These are phyloP conservation scores for Penicillium sp. DNA, from an alignment of 2,329 filamentous ascomycete species.

Conservation along the genomic window DNA sequence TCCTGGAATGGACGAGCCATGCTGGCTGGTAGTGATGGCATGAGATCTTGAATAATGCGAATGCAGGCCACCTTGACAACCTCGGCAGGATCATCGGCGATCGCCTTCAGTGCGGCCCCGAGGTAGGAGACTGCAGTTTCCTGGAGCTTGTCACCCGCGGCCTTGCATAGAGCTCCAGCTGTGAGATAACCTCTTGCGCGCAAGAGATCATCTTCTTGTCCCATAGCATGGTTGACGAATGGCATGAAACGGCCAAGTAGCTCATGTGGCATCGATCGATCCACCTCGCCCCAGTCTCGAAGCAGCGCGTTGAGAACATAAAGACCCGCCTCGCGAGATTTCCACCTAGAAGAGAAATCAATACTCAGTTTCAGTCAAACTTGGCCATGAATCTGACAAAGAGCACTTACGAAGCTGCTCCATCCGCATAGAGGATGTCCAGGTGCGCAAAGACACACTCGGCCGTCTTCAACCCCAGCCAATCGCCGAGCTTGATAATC, in stretches of 20 bases:
- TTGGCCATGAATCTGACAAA: neutral
- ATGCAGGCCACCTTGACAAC: slow-evolving; percentile 90
- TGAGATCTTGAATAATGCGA: slow-evolving; percentile 69
- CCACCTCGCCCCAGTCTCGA: slow-evolving; percentile 73
- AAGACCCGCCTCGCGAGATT: slow-evolving; percentile 70
- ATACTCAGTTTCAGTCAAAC: slow-evolving; percentile 2
- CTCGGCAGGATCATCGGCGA: slow-evolving; percentile 70
- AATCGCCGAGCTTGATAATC: slow-evolving; percentile 86
- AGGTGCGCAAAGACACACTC: slow-evolving; percentile 75
- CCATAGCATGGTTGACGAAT: slow-evolving; percentile 72
- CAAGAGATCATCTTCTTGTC: slow-evolving; percentile 65
- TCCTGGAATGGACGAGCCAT: slow-evolving; percentile 55
- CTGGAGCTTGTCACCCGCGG: slow-evolving; percentile 52
- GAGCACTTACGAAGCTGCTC: slow-evolving; percentile 30
- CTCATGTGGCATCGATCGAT: slow-evolving; percentile 62
- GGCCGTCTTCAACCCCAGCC: slow-evolving; percentile 69
- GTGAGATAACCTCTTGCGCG: slow-evolving; percentile 82
- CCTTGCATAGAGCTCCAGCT: slow-evolving; percentile 70
- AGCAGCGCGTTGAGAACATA: slow-evolving; percentile 81
- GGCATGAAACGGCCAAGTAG: slow-evolving; percentile 70
- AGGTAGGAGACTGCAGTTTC: slow-evolving; percentile 34
- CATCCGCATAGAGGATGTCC: slow-evolving; percentile 60
- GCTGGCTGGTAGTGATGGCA: slow-evolving; percentile 48
- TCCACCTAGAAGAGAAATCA: slow-evolving; percentile 45
- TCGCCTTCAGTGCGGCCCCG: slow-evolving; percentile 64